These are phyloP conservation scores for Escovopsis weberi DNA, from an alignment of 2,329 filamentous ascomycete genomes.

Conservation along the genomic window DNA sequence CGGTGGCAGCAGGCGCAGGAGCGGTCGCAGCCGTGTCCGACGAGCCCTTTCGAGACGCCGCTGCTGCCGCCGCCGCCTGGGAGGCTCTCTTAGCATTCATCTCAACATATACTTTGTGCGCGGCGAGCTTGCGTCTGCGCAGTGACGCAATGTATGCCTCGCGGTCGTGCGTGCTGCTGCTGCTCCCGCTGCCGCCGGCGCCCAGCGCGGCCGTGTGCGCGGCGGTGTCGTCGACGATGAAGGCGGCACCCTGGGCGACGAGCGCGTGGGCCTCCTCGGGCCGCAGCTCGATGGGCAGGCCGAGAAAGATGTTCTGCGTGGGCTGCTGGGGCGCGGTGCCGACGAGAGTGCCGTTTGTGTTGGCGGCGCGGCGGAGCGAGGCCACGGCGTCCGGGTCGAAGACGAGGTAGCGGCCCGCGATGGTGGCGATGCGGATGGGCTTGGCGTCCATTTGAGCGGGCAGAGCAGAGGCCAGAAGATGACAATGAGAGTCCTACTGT, in stretches of 20 bases:
- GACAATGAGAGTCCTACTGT: no score
- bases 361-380: slow-evolving; percentile 62
- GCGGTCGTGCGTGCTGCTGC: slow-evolving; percentile 30
- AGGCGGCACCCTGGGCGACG: slow-evolving; percentile 61
- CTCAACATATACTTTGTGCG: slow-evolving; percentile 25
- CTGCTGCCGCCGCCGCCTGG: slow-evolving; percentile 11
- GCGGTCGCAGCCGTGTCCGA: neutral
- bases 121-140: slow-evolving; percentile 26
- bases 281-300: slow-evolving; percentile 77
- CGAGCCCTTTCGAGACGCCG: slow-evolving; percentile 2
- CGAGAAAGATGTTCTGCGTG: slow-evolving; percentile 88
- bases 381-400: slow-evolving; percentile 76
- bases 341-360: slow-evolving; percentile 73
- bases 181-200: no score
- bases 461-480: no score
- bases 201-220: slow-evolving; percentile 51
- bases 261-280: slow-evolving; percentile 78
- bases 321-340: slow-evolving; percentile 85
- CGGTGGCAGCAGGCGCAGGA: neutral
- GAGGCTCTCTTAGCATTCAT: slow-evolving; percentile 21
- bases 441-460: slow-evolving; percentile 4
- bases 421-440: slow-evolving; percentile 64
- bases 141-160: slow-evolving; percentile 49
- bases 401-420: slow-evolving; percentile 71
- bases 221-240: slow-evolving; percentile 64